Percentiles rank a stretch among this genome's conserved stretches.
Evolutionary conservation across 1,284 basidiomycete species (phyloP).

Genomic region (Schizophyllum amplum): DNA sequence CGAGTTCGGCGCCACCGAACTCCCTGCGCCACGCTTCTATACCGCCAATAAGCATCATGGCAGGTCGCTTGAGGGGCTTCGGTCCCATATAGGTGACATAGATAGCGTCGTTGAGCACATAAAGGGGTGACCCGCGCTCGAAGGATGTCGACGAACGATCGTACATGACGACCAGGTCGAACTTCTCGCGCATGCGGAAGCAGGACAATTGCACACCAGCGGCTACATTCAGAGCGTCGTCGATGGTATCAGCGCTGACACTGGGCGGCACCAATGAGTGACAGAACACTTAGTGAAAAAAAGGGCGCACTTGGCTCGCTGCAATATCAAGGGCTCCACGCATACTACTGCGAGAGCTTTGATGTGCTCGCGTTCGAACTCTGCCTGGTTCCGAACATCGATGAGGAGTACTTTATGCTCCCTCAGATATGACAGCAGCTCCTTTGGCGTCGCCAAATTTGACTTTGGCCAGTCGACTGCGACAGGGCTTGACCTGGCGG

Average conservation of each 20-base stretch:
- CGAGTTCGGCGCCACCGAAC: conserved; percentile 40
- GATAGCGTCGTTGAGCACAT: conserved; percentile 57
- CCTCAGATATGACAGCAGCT: conserved; percentile 55
- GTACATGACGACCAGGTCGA: conserved; percentile 87
- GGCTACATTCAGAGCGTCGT: conserved; percentile 68
- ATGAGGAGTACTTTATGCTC: conserved; percentile 69
- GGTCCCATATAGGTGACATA: conserved; percentile 29
- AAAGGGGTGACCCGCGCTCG: conserved; percentile 36
- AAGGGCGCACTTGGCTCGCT: conserved; percentile 54
- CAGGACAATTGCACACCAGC: conserved; percentile 64
- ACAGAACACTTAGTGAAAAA: not conserved
- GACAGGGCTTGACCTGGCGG: not conserved
- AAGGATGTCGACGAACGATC: conserved; percentile 65
- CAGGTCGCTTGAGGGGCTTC: conserved; percentile 70
- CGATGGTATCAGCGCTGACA: conserved; percentile 59
- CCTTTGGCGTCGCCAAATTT: conserved; percentile 51
- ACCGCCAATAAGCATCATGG: conserved; percentile 83
- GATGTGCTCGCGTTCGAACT: conserved; percentile 73
- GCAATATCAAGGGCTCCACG: conserved; percentile 76
- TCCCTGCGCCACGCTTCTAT: conserved; percentile 76
- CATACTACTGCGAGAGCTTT: conserved; percentile 68
- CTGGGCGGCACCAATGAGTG: conserved; percentile 29
- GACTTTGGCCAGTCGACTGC: conserved; percentile 20
- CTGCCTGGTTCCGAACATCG: conserved; percentile 74
- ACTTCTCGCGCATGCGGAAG: conserved; percentile 79